Evolutionary conservation across 1,284 basidiomycete species (phyloP).

Genomic region (Microbotryum lychnidis-dioicae): DNA sequence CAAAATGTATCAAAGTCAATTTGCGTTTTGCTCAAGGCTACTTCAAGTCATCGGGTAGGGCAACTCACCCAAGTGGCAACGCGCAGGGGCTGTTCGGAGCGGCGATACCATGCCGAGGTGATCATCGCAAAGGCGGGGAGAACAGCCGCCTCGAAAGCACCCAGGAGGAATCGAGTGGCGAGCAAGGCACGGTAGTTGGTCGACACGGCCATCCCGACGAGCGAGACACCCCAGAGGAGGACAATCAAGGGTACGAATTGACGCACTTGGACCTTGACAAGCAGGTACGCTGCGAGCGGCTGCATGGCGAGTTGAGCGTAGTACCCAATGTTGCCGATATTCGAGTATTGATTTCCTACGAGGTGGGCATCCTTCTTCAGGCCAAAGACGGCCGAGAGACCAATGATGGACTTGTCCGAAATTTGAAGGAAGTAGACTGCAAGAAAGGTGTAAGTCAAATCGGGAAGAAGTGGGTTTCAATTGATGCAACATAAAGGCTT

Average conservation of each 20-base stretch:
- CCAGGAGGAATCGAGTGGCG: slow-evolving; percentile 28
- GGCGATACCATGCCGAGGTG: slow-evolving; percentile 25
- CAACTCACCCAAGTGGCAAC: slow-evolving; percentile 20
- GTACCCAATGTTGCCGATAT: slow-evolving; percentile 20
- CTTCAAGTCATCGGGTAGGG: background rate
- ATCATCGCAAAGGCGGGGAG: slow-evolving; percentile 27
- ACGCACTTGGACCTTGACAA: slow-evolving; percentile 24
- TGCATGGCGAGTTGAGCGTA: slow-evolving; percentile 29
- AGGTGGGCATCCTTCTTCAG: slow-evolving; percentile 4
- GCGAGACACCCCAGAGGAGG: slow-evolving; percentile 13
- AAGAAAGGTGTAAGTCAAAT: too few species aligned
- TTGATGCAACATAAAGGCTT: too few species aligned
- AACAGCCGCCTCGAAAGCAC: slow-evolving; percentile 24
- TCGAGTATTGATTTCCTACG: slow-evolving; percentile 5
- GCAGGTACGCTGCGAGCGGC: slow-evolving; percentile 26
- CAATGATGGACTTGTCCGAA: slow-evolving; percentile 10
- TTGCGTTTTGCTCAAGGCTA: background rate
- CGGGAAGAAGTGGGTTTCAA: too few species aligned
- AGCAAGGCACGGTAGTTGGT: slow-evolving; percentile 13
- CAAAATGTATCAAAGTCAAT: too few species aligned
- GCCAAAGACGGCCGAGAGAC: slow-evolving; percentile 11
- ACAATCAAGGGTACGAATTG: slow-evolving; percentile 20
- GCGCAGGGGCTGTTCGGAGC: slow-evolving; percentile 27
- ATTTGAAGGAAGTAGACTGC: slow-evolving; percentile 10
- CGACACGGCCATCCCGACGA: slow-evolving; percentile 27